A percentile compares a stretch with the other conserved stretches of the same genome.
These are phyloP conservation scores for Colletotrichum plurivorum DNA, from an alignment of 2,329 filamentous ascomycete genomes.

Conservation along the genomic window DNA sequence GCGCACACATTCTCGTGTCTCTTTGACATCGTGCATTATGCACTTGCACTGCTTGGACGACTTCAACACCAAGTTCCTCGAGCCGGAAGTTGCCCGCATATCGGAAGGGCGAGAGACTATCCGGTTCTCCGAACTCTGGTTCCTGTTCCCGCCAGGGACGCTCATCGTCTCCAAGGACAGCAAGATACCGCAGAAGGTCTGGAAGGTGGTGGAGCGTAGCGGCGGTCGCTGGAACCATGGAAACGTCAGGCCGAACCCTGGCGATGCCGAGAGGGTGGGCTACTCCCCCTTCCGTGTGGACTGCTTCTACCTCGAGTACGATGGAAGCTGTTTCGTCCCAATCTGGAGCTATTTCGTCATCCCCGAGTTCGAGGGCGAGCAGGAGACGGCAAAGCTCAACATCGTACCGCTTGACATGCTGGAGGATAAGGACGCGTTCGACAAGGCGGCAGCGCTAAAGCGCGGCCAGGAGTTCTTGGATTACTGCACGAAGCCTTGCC, in stretches of 20 bases:
- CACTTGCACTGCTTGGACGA: neutral
- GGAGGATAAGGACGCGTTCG: slow-evolving; percentile 30
- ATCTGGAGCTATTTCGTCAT: slow-evolving; percentile 55
- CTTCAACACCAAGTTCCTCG: neutral
- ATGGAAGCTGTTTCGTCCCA: slow-evolving; percentile 55
- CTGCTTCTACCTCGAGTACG: slow-evolving; percentile 55
- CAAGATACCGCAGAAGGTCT: neutral
- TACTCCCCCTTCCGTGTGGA: neutral
- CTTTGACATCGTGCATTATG: no score
- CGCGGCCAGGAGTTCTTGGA: slow-evolving; percentile 52
- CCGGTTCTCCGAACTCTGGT: neutral
- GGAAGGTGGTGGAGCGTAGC: neutral
- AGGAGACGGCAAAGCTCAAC: slow-evolving; percentile 53
- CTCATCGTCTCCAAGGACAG: neutral
- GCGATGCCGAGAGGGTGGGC: neutral
- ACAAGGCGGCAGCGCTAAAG: slow-evolving; percentile 45
- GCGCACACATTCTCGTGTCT: no score
- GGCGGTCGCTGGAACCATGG: neutral
- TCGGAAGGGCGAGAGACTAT: neutral
- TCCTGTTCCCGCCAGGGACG: neutral
- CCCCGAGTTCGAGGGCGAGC: slow-evolving; percentile 54
- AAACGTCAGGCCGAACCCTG: neutral
- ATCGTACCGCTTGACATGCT: slow-evolving; percentile 50
- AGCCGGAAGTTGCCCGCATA: neutral
- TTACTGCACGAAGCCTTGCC: slow-evolving; percentile 50